Evolutionary conservation across 2,329 filamentous ascomycete genomes (phyloP).

Genomic region (Alternaria conjuncta): DNA sequence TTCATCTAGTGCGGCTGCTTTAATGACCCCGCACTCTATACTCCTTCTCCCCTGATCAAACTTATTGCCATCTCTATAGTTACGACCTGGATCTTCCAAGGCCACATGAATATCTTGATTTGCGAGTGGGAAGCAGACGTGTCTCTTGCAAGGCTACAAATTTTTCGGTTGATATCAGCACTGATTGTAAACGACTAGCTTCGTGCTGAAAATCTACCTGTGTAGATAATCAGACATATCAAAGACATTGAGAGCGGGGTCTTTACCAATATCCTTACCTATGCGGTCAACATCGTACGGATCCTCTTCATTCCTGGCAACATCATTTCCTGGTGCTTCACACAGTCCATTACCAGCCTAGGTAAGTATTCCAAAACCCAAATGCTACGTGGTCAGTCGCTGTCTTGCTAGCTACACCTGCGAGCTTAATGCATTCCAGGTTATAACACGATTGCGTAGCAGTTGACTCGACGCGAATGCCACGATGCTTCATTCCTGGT

Average conservation of each 20-base stretch:
- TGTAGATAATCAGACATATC: background rate
- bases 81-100: background rate
- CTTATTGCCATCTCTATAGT: background rate
- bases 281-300: background rate
- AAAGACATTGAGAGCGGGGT: background rate
- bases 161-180: background rate
- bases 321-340: background rate
- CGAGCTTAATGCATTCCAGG: background rate
- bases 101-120: background rate
- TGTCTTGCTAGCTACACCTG: background rate
- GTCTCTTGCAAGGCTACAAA: rapidly evolving
- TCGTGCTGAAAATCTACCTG: rapidly evolving
- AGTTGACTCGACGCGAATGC: background rate
- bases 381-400: background rate
- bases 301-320: background rate
- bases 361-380: background rate
- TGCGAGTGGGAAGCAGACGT: too few relatives aligned
- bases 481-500: background rate
- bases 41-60: background rate
- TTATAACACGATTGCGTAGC: rapidly evolving
- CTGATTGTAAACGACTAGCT: background rate
- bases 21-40: background rate
- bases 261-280: background rate
- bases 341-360: background rate
- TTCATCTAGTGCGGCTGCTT: background rate